Conservation (phyloP, 2,329 filamentous ascomycete genomes). For the Periconia sp. region DNA sequence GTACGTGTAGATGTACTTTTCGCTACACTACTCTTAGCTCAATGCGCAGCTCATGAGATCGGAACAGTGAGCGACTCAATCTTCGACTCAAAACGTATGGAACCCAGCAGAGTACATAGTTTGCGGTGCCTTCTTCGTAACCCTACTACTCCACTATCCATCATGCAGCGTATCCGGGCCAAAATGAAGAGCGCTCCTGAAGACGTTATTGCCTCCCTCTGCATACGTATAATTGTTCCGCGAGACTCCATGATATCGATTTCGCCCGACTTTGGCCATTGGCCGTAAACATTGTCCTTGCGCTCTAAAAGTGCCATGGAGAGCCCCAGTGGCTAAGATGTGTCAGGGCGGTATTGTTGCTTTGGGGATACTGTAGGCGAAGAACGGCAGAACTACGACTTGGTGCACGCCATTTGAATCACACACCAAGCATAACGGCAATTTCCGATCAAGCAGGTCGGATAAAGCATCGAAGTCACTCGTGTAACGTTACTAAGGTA, state of each 20-base stretch:
- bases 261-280: conserved; percentile 81
- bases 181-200: conserved; percentile 82
- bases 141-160: conserved; percentile 83
- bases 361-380: no score
- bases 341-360: conserved; percentile 5
- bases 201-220: conserved; percentile 81
- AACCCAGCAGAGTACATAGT: conserved; percentile 72
- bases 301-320: conserved; percentile 52
- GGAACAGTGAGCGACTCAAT: conserved; percentile 9
- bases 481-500: no score
- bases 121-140: conserved; percentile 76
- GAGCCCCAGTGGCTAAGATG: conserved; percentile 8
- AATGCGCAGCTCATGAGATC: neutral
- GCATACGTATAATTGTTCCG: conserved; percentile 81
- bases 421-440: no score
- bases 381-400: no score
- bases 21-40: conserved; percentile 64
- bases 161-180: conserved; percentile 75
- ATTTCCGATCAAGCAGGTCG: no score
- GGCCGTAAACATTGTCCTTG: conserved; percentile 71
- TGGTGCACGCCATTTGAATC: no score
- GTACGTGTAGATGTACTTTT: conserved; percentile 89
- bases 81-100: conserved; percentile 79
- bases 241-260: conserved; percentile 84
- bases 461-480: no score